Base-by-base conservation (phyloP, 768 basidiomycete genomes). In the Lepiota subincarnata region DNA sequence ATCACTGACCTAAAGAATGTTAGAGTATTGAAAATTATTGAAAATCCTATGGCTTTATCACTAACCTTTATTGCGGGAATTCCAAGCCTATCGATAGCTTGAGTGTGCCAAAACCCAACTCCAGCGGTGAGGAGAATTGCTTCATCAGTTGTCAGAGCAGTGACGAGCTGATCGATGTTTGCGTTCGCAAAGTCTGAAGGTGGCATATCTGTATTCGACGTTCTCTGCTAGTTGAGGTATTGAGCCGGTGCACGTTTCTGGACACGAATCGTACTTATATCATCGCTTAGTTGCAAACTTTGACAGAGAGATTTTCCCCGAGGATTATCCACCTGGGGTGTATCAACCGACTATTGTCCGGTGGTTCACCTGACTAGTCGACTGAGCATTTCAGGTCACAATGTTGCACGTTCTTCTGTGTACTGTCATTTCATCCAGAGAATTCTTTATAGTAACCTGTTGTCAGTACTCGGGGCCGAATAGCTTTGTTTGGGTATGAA, bases 21-120 rank as follows among this genome's bases (percentile, higher is more conserved):
- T 51, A 16, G 48, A 14, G n/a, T 37, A 1, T n/a, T n/a, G n/a
- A n/a, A n/a, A n/a, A n/a, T n/a, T n/a, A 31, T 26, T 5, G 14
- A 14, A 16, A 39, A 13, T 11, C 2, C 45, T 14, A 20, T 5
- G 26, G 2, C 4, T 4, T 18, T 14, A 12, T 3, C 37, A 61
- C 67, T 24, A 40, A 78, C 84, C 73, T 89, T 89, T 63, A 90
- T 70, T 8, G 84, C 79, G 35, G 88, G 89, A 50, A 92, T 71
- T 1, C 84, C 82, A 1, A 89, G 72, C 6, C 87, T 73, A 16
- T 84, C 78, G 20, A 91, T 68, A 16, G 70, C 71, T 50, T 82
- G 79, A 0, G 89, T 89, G 60, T 86, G 80, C 89, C 88, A 90
- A 62, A 86, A 86, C 13, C 87, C 87, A 16, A 84, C 84, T 14